Percentiles rank a stretch among this genome's conserved stretches.
phyloP scores from a whole-genome alignment of 495 filamentous ascomycete species.

The Aspergillus cristatus region DNA sequence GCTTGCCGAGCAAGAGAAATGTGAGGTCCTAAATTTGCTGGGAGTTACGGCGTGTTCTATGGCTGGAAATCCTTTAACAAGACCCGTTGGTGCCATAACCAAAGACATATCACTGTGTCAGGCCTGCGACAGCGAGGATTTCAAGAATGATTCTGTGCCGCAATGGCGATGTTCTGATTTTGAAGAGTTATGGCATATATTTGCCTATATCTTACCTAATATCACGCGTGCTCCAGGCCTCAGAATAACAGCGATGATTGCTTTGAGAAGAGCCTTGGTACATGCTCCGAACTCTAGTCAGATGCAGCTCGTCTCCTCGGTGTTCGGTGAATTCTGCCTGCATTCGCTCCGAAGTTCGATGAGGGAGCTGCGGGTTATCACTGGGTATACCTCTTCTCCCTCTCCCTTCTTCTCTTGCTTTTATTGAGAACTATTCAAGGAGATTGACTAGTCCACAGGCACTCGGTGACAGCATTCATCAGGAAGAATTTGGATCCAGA shows the following conservation, averaged over 20 bases:
- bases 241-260: slow-evolving; percentile 64
- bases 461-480: slow-evolving; percentile 58
- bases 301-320: slow-evolving; percentile 56
- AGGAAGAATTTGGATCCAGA: slow-evolving; percentile 34
- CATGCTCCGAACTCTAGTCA: slow-evolving; percentile 49
- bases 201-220: slow-evolving; percentile 46
- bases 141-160: slow-evolving; percentile 6
- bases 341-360: slow-evolving; percentile 70
- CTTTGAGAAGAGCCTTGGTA: slow-evolving; percentile 54
- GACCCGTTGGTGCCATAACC: slow-evolving; percentile 7
- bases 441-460: slow-evolving; percentile 49
- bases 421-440: too few relatives aligned
- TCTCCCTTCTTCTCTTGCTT: not conserved
- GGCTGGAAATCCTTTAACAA: slow-evolving; percentile 14
- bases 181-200: slow-evolving; percentile 40
- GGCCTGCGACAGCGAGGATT: slow-evolving; percentile 22
- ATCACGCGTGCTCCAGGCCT: slow-evolving; percentile 51
- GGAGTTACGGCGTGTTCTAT: slow-evolving; percentile 37
- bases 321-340: slow-evolving; percentile 70
- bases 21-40: slow-evolving; percentile 24
- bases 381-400: too few relatives aligned
- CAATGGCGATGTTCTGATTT: slow-evolving; percentile 22
- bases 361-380: slow-evolving; percentile 76
- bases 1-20: slow-evolving; percentile 21
- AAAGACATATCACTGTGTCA: slow-evolving; percentile 26